Conservation (phyloP, 2,329 filamentous ascomycete species). For the Paracamarosporium sp. region DNA sequence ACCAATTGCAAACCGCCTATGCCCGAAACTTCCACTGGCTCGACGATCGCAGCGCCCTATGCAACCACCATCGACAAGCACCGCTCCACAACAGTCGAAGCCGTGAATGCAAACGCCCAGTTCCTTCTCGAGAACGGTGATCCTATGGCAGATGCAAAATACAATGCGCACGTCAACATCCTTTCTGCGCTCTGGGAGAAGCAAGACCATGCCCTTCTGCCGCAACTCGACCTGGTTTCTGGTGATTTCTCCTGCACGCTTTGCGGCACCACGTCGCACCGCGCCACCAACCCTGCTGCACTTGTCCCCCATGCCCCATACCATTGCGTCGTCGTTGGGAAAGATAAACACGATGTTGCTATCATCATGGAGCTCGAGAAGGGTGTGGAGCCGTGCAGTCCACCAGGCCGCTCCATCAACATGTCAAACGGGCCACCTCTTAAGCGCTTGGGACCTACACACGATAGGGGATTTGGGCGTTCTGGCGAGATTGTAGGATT, state of each 20-base stretch:
- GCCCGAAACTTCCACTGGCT: too few relatives aligned
- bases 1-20: conserved; percentile 12
- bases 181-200: neutral
- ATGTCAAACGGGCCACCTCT: neutral
- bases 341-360: conserved; percentile 4
- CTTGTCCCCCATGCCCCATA: neutral
- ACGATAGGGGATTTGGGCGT: neutral
- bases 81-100: neutral
- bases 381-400: neutral
- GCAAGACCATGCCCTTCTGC: neutral
- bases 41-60: neutral
- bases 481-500: neutral
- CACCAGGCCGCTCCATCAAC: neutral
- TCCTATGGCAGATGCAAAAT: neutral
- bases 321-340: conserved; percentile 10
- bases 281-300: conserved; percentile 3
- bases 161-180: neutral
- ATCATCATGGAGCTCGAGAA: conserved; percentile 12
- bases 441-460: neutral
- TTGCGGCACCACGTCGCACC: neutral
- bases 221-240: neutral
- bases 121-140: neutral
- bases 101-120: neutral
- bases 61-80: neutral
- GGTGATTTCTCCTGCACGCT: conserved; percentile 13